Conservation (phyloP, 805 yeast species). For the Candida suzukii region DNA sequence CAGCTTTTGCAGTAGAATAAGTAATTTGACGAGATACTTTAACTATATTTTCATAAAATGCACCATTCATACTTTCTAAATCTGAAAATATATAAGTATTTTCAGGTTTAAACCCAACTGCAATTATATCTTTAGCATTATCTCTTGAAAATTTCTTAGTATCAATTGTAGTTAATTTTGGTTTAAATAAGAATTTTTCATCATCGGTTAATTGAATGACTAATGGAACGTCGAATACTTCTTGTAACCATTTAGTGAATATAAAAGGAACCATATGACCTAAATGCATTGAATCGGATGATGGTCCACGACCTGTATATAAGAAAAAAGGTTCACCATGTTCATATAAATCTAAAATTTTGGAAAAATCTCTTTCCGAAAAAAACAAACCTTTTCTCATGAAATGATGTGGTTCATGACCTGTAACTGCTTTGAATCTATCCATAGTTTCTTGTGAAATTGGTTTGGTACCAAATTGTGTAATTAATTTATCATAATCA, state of each 20-base stretch:
- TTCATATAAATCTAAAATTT: conserved; percentile 82
- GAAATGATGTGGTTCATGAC: conserved; percentile 85
- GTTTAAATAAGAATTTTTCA: conserved; percentile 94
- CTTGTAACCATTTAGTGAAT: conserved; percentile 97
- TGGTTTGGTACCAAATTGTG: conserved; percentile 78
- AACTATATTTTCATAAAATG: conserved; percentile 90
- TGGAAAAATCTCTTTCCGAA: conserved; percentile 76
- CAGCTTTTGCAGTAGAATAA: conserved; percentile 94
- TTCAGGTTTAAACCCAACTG: conserved; percentile 90
- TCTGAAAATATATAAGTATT: conserved; percentile 95
- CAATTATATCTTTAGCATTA: conserved; percentile 87
- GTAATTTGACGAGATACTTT: conserved; percentile 91
- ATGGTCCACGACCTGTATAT: conserved; percentile 97
- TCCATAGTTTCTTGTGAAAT: conserved; percentile 64
- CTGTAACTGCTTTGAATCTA: conserved; percentile 77
- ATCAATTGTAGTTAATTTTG: conserved; percentile 78
- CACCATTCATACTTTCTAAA: conserved; percentile 86
- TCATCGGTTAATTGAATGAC: conserved; percentile 95
- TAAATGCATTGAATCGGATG: conserved; percentile 88
- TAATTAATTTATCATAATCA: conserved; percentile 83
- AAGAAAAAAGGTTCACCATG: conserved; percentile 92
- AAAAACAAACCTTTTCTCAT: conserved; percentile 88
- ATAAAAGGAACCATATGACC: conserved; percentile 96
- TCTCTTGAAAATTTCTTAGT: conserved; percentile 74
- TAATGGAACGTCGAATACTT: conserved; percentile 92